Conservation (phyloP, 345 rosid genomes). For the Cardamine occulta region DNA sequence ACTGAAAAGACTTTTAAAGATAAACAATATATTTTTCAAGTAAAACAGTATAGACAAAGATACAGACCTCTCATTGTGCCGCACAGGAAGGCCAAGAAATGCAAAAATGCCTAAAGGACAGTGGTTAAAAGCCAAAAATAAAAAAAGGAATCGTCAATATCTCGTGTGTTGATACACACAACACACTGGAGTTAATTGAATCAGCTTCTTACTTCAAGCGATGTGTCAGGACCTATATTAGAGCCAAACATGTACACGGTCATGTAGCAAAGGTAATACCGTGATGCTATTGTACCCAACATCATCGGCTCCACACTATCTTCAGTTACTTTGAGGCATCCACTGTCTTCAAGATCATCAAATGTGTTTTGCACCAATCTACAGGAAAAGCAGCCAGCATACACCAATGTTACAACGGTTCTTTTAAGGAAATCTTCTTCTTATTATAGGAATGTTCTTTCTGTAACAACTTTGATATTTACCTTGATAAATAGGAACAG, state of each 20-base stretch:
- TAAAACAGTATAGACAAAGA: conserved; percentile 17
- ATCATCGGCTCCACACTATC: conserved; percentile 76
- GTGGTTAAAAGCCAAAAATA: conserved; percentile 16
- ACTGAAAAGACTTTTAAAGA: not conserved
- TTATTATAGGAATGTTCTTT: conserved; percentile 4
- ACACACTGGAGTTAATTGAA: conserved; percentile 17
- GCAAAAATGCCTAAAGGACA: conserved; percentile 69
- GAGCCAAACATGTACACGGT: conserved; percentile 98
- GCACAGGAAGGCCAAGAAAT: conserved; percentile 88
- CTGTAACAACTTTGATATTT: conserved; percentile 28
- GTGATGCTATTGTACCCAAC: conserved; percentile 95
- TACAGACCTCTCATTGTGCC: conserved; percentile 92
- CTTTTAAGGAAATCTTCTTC: conserved; percentile 9
- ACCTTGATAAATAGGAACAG: conserved; percentile 47
- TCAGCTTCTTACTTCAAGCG: conserved; percentile 75
- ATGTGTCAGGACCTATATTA: conserved; percentile 88
- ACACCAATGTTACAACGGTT: conserved; percentile 19
- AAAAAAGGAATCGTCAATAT: conserved; percentile 24
- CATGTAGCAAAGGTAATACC: conserved; percentile 90
- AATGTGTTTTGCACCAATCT: conserved; percentile 91
- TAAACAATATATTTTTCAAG: conserved; percentile 50
- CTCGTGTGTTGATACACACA: conserved; percentile 1
- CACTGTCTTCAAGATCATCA: conserved; percentile 98
- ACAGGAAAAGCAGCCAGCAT: conserved; percentile 32
- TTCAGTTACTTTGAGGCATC: conserved; percentile 83